Base-by-base conservation (phyloP, 495 filamentous ascomycete genomes). In the Hypoxylon perforatum region DNA sequence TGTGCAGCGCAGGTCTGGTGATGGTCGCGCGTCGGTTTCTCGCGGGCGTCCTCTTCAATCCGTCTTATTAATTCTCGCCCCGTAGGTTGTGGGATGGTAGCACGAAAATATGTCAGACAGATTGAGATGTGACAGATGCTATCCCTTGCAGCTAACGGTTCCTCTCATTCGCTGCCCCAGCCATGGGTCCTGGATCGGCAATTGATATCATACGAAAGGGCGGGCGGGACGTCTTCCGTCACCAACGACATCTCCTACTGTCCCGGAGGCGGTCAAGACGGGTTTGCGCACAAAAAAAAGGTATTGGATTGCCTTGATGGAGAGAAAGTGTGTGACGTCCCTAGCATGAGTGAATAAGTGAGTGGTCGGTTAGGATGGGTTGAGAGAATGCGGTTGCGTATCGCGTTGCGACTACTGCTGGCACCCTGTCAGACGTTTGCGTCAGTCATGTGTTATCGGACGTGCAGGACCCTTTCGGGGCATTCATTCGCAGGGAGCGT, bases 181-280 rank as follows among this genome's bases (percentile, higher is more conserved):
- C 66, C 66, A 69, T 69, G 66, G 66, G 66, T 69, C 61, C 50
- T 47, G 36, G 66, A 69, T 69, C 66, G 66, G 66, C 66, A 69
- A 61, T 69, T 64, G 66, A 61, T 69, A 69, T 69, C 57, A 65
- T 65, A 44, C 61, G 15, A 61, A 61, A 57, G 56, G 45, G 48
- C 61, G 38, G 38, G 47, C 56, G 66, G 66, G 52, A 69, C 46
- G 57, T 53, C 57, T 65, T 53, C 61, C 61, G 66, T 61, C 57
- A 52, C 66, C 50, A 50, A 69, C 30, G 46, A 57, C 46, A 28
- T 36, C 61, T 61, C 51, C 61, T 46, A 69, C 46, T 30, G 38
- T 57, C 57, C 52, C 41, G 56, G 61, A 65, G 66, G 61, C 57
- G 61, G 61, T 61, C 38, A 69, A 65, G 57, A 25, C 57, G 45